Evolutionary conservation across 345 rosid genomes (phyloP).

Genomic region (Populus tremula): DNA sequence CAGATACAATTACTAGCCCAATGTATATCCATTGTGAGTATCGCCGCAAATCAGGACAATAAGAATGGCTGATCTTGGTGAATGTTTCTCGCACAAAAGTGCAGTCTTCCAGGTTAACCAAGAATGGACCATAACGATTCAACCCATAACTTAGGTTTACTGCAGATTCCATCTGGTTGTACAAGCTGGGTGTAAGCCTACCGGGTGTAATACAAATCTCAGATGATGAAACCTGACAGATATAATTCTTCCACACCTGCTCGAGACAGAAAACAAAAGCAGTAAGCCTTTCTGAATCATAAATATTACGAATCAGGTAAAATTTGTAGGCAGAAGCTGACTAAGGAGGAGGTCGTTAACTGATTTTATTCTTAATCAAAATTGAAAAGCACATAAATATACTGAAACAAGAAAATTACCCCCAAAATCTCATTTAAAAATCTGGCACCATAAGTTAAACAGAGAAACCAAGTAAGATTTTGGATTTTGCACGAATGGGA

Average conservation of each 20-base stretch:
- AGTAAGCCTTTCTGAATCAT: neutral
- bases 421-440: neutral
- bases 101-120: constrained; percentile 68
- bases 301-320: neutral
- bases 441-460: neutral
- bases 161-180: constrained; percentile 61
- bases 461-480: neutral
- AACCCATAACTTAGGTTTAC: constrained; percentile 80
- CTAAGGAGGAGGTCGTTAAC: neutral
- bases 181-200: constrained; percentile 63
- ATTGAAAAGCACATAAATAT: neutral
- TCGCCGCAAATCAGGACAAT: constrained; percentile 65
- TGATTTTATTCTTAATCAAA: neutral
- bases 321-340: neutral
- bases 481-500: neutral
- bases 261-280: neutral
- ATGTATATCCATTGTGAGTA: constrained; percentile 70
- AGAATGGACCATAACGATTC: constrained; percentile 75
- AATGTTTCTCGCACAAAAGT: constrained; percentile 74
- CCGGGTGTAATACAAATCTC: constrained; percentile 70
- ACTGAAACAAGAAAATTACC: neutral
- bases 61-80: constrained; percentile 39
- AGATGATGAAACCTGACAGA: constrained; percentile 45
- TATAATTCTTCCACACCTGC: constrained; percentile 67
- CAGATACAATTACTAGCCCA: constrained; percentile 72